Evolutionary conservation across 179 eudicot genomes (phyloP), one percentile per base, ranked within the genome.

Genomic region (Patellifolia procumbens): DNA sequence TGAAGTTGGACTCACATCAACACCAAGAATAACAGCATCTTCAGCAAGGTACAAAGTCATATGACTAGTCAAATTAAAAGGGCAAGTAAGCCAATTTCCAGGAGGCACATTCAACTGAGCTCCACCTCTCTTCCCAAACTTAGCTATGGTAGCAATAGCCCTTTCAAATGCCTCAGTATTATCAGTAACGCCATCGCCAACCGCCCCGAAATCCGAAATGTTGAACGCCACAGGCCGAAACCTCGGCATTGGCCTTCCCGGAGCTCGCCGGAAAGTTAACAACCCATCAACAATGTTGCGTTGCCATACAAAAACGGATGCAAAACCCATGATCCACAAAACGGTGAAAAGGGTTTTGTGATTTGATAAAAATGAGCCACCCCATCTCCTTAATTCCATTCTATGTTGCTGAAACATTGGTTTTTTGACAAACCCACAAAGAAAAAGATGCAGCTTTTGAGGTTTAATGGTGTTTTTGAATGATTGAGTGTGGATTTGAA

Each of bases 91-190:
- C 97, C 97, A 92, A n/a, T 49, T 34, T 60, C 97, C 97, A 5
- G 91, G 85, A 7, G 91, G 92, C 43, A 92, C 98, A 83, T 91
- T 93, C 13, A 95, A 90, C 88, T 91, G 98, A 17, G 83, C 99
- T 2, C 99, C 97, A 56, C 99, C 99, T 53, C 77, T 86, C 66
- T 82, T 91, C 81, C 89, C 83, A 31, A 86, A 58, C 86, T 92
- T 92, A 12, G 92, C 85, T 52, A 95, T 84, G 11, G 90, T 89
- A 63, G 79, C 26, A 62, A 95, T 56, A 12, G 97, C 99, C 86
- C 51, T 86, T 83, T 90, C 96, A 74, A 95, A 95, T 43, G 99
- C 90, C 80, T 22, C 91, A 17, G 97, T 93, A 28, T 93, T 91
- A 17, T 88, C 82, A 17, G 90, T 90, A 1, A 78, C 82, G 4